Evolutionary conservation across 23 red algal species (phyloP), one percentile per base, ranked within the genome.

Genomic region (Cyanidioschyzon merolae): DNA sequence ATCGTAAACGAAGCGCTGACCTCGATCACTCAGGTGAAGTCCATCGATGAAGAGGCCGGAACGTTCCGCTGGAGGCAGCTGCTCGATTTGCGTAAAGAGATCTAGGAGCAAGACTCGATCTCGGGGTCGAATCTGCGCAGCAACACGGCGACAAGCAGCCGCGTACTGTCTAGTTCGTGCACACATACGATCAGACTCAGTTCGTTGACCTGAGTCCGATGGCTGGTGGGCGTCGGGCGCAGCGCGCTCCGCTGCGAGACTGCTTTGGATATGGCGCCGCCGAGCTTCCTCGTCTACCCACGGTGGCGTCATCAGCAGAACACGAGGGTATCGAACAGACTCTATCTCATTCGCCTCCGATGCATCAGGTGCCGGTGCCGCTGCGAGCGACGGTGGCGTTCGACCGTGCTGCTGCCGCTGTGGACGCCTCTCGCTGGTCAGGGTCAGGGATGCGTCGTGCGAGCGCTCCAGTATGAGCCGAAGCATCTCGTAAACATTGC

Each of bases 401-500:
- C n/a, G n/a, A n/a, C n/a, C n/a, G n/a, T n/a, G n/a, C n/a, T n/a
- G n/a, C n/a, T n/a, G n/a, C 21, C 45, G 45, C 12, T 54, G 45
- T 54, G 12, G 45, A 7, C 45, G 45, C 12, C 21, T 21, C 45
- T 15, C 7, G 45, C 45, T 15, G 45, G 21, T 21, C 12, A 21
- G 45, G 12, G 21, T 54, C 45, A 15, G 45, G 45, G 45, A 7
- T 21, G 18, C 37, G 57, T 1, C 76, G 39, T 58, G 58, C 18
- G 2, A 37, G 3, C 34, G 32, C 58, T 57, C 57, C 63, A 35
- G n/a, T 7, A 71, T 32, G 12, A 71, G 21, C 63, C 7, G 7
- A 7, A 71, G 40, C 63, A 84, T 74, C 76, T 75, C 57, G 37
- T 58, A 74, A 21, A 84, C 32, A 37, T 84, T 84, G 68, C 68